These are phyloP conservation scores for Dillenia suffruticosa DNA, from an alignment of 164 flowering plant species.

Conservation along the genomic window DNA sequence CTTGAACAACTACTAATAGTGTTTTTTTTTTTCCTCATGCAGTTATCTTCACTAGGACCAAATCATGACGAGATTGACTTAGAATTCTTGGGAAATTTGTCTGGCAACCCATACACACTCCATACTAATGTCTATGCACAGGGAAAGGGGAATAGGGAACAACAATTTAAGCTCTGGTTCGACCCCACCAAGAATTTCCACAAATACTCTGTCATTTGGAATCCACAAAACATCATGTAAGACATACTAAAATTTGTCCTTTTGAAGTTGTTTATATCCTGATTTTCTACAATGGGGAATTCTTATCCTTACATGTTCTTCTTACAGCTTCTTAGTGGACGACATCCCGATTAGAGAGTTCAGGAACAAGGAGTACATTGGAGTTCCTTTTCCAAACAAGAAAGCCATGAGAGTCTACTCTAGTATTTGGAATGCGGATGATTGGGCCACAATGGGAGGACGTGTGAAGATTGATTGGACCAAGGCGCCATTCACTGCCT, in stretches of 20 bases:
- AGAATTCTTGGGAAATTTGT: slow-evolving; percentile 15
- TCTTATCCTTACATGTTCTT: background rate
- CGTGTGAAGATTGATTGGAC: slow-evolving; percentile 8
- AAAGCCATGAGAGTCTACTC: slow-evolving; percentile 5
- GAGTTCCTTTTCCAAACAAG: slow-evolving; percentile 3
- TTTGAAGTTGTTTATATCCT: too few species aligned
- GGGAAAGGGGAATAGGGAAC: slow-evolving; percentile 11
- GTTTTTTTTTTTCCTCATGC: background rate
- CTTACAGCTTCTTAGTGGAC: slow-evolving; percentile 7
- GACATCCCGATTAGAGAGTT: slow-evolving; percentile 3
- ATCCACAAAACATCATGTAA: slow-evolving; percentile 11
- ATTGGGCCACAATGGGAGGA: slow-evolving; percentile 9
- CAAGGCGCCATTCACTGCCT: background rate
- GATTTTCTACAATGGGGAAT: too few species aligned
- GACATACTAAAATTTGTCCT: background rate
- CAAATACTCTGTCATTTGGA: slow-evolving; percentile 15
- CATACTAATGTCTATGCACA: slow-evolving; percentile 15
- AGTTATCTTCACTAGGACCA: slow-evolving; percentile 16
- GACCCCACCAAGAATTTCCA: slow-evolving; percentile 15
- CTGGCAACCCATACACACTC: slow-evolving; percentile 16
- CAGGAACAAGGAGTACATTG: slow-evolving; percentile 7
- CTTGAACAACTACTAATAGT: too few species aligned
- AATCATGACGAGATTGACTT: slow-evolving; percentile 17
- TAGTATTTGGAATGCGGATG: slow-evolving; percentile 7
- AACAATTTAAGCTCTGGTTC: slow-evolving; percentile 18